Evolutionary conservation across 768 basidiomycete genomes (phyloP).

Genomic region (Tricholoma terreum): DNA sequence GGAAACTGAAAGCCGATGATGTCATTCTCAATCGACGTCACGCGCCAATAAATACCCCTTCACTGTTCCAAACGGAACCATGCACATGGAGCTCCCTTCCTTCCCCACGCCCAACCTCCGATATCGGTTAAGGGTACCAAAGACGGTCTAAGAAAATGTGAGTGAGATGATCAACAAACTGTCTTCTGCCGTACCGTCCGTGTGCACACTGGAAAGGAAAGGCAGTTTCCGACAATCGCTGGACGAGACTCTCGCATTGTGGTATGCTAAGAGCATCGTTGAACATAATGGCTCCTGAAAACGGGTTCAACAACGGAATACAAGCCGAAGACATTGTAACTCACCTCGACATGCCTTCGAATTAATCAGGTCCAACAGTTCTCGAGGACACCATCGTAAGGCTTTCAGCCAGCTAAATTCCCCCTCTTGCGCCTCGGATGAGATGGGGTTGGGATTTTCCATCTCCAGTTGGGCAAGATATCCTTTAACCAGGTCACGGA

Average conservation of each 20-base stretch:
- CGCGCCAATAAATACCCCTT: conserved; percentile 21
- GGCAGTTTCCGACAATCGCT: conserved; percentile 62
- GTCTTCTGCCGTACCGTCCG: conserved; percentile 56
- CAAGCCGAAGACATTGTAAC: conserved; percentile 17
- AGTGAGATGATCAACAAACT: background rate
- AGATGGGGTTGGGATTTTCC: conserved; percentile 25
- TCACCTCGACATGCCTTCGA: conserved; percentile 94
- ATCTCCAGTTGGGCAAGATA: conserved; percentile 62
- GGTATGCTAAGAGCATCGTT: conserved; percentile 69
- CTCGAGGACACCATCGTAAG: conserved; percentile 79
- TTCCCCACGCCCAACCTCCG: conserved; percentile 2
- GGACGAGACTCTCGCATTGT: conserved; percentile 71
- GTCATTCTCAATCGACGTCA: conserved; percentile 27
- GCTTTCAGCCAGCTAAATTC: conserved; percentile 63
- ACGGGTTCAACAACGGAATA: conserved; percentile 3
- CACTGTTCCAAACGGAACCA: conserved; percentile 14
- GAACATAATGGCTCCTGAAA: conserved; percentile 93
- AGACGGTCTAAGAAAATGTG: conserved; percentile 31
- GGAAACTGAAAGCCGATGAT: conserved; percentile 12
- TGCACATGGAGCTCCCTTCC: conserved; percentile 4
- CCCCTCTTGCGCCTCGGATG: conserved; percentile 19
- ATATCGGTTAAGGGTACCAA: conserved; percentile 37
- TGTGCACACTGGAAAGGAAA: conserved; percentile 98
- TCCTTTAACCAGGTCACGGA: conserved; percentile 72
- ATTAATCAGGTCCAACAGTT: conserved; percentile 80